A percentile compares a stretch with the other conserved stretches of the same genome.
Conservation (phyloP, 208 protist species). For the Trypanosoma avium region DNA sequence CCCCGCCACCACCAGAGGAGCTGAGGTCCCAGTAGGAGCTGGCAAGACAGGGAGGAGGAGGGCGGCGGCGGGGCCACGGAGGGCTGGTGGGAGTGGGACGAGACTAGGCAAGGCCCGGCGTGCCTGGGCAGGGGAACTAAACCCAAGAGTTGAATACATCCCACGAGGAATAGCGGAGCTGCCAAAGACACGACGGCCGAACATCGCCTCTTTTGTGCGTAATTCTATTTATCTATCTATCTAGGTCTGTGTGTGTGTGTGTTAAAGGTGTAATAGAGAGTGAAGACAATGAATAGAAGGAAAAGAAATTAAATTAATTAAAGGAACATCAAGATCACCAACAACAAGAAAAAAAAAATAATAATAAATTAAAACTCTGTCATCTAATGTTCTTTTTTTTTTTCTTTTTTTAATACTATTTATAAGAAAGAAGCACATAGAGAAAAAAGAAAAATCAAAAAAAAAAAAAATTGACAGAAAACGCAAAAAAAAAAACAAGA, state of each 20-base stretch:
- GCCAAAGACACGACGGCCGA: slow-evolving; percentile 71
- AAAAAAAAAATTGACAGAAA: neutral
- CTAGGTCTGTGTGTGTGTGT: neutral
- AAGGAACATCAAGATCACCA: too few relatives aligned
- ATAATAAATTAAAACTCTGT: too few relatives aligned
- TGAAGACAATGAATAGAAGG: too few relatives aligned
- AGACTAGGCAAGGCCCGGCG: slow-evolving; percentile 61
- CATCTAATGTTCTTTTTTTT: neutral
- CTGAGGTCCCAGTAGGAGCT: neutral
- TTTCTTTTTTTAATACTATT: neutral
- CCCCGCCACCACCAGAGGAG: slow-evolving; percentile 8
- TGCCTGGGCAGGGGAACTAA: slow-evolving; percentile 62
- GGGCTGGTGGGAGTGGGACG: slow-evolving; percentile 32
- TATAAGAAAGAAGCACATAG: neutral
- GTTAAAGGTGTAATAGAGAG: too few relatives aligned
- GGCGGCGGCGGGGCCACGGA: slow-evolving; percentile 20
- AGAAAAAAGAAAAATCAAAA: neutral
- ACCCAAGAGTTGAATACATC: slow-evolving; percentile 77
- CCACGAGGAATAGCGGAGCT: slow-evolving; percentile 62
- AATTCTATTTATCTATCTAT: neutral
- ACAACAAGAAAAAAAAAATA: too few relatives aligned
- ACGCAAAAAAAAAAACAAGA: neutral
- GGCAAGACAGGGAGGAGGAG: slow-evolving; percentile 25
- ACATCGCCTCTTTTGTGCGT: slow-evolving; percentile 33
- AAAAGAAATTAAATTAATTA: too few relatives aligned